phyloP scores from a whole-genome alignment of 1,284 basidiomycete species.

The Heterobasidion annosum region DNA sequence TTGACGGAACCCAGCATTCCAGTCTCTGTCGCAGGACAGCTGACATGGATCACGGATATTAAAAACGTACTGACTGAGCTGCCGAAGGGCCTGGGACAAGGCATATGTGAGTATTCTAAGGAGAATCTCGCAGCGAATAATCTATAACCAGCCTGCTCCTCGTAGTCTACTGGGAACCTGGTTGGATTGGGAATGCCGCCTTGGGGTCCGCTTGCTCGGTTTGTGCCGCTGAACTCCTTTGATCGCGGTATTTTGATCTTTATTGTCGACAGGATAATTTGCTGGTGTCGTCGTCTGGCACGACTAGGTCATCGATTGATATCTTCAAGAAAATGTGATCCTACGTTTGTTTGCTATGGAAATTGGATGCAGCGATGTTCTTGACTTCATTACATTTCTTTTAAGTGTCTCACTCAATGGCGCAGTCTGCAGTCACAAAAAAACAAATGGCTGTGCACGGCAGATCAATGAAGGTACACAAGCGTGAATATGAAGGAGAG shows the following conservation, averaged over 20 bases:
- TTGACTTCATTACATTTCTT: no score
- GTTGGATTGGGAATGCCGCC: slow-evolving; percentile 50
- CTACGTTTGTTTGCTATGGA: background rate
- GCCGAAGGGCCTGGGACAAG: slow-evolving; percentile 35
- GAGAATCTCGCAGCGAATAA: background rate
- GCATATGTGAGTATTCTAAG: slow-evolving; percentile 17
- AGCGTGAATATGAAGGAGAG: background rate
- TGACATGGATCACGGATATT: slow-evolving; percentile 45
- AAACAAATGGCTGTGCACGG: no score
- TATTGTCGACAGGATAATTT: slow-evolving; percentile 20
- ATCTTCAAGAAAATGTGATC: slow-evolving; percentile 16
- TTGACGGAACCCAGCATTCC: slow-evolving; percentile 41
- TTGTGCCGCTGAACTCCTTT: slow-evolving; percentile 15
- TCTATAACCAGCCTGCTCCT: background rate
- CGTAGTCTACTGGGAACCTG: slow-evolving; percentile 53
- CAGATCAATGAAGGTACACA: no score
- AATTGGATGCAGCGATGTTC: background rate
- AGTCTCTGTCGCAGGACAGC: slow-evolving; percentile 43
- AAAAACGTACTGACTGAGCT: slow-evolving; percentile 34
- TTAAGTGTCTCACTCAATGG: no score
- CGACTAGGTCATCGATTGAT: slow-evolving; percentile 22
- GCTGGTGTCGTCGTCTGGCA: slow-evolving; percentile 21
- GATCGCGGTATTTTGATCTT: background rate
- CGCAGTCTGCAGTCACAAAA: no score
- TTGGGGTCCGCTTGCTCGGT: slow-evolving; percentile 48